Evolutionary conservation across 768 basidiomycete species (phyloP).

Genomic region (Gyrodon lividus): DNA sequence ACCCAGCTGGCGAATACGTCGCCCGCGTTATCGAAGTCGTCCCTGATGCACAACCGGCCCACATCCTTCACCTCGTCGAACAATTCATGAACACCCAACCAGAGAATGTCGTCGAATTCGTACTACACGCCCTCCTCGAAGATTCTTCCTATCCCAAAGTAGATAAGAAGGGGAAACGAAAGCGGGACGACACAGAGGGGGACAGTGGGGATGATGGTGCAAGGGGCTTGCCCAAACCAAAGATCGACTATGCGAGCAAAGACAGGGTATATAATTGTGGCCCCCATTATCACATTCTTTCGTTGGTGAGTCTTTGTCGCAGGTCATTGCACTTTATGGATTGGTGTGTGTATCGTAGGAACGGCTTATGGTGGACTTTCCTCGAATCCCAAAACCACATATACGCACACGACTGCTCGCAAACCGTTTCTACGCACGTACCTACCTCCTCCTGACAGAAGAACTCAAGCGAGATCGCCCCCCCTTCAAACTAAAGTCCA

Average conservation of each 20-base stretch:
- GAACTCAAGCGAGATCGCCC: constrained; percentile 27
- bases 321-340: not conserved
- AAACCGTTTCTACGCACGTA: constrained; percentile 61
- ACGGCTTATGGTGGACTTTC: constrained; percentile 57
- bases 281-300: constrained; percentile 47
- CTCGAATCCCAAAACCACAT: constrained; percentile 53
- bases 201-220: constrained; percentile 18
- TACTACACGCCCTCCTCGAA: constrained; percentile 64
- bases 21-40: constrained; percentile 64
- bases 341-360: constrained; percentile 33
- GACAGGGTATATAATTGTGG: constrained; percentile 47
- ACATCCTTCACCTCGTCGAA: constrained; percentile 50
- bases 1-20: constrained; percentile 32
- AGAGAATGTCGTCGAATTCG: constrained; percentile 45
- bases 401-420: constrained; percentile 43
- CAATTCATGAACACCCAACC: constrained; percentile 38
- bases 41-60: constrained; percentile 63
- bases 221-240: constrained; percentile 40
- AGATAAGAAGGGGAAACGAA: constrained; percentile 47
- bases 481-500: constrained; percentile 40
- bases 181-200: constrained; percentile 32
- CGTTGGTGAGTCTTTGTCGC: constrained; percentile 41
- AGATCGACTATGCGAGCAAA: constrained; percentile 53
- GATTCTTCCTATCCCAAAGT: constrained; percentile 57
- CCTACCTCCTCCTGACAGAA: constrained; percentile 52